These are phyloP conservation scores for Fusarium begoniae DNA, from an alignment of 2,329 filamentous ascomycete species.

Conservation along the genomic window DNA sequence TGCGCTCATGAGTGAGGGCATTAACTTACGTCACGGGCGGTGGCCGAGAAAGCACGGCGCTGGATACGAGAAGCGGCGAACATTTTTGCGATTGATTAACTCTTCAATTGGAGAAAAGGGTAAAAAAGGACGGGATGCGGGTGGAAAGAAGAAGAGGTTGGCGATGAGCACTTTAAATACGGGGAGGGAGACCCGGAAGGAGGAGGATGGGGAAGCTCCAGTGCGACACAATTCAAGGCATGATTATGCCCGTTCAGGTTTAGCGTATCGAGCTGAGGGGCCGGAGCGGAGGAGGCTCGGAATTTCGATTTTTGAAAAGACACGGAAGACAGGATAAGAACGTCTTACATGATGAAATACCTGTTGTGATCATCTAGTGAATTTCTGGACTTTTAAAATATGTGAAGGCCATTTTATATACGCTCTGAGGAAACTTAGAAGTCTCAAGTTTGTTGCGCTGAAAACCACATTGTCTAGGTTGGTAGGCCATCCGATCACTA, in stretches of 20 bases:
- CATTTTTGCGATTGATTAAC: slow-evolving; percentile 61
- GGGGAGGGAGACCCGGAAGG: slow-evolving; percentile 29
- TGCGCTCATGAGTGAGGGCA: slow-evolving; percentile 13
- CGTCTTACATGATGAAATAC: not conserved
- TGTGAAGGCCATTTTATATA: not conserved
- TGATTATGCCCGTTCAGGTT: slow-evolving; percentile 1
- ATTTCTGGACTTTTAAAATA: not conserved
- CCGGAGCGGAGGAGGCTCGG: slow-evolving; percentile 39
- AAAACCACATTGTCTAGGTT: not conserved
- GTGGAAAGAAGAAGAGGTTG: slow-evolving; percentile 34
- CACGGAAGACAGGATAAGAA: slow-evolving; percentile 26
- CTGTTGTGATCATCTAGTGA: not conserved
- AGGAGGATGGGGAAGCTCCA: slow-evolving; percentile 34
- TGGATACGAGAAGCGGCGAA: slow-evolving; percentile 77
- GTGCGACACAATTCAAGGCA: slow-evolving; percentile 9
- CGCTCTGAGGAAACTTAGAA: not conserved
- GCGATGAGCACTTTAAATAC: slow-evolving; percentile 41
- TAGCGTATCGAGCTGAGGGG: slow-evolving; percentile 30
- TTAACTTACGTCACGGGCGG: slow-evolving; percentile 75
- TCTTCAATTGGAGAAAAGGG: slow-evolving; percentile 38
- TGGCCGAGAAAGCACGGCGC: slow-evolving; percentile 83
- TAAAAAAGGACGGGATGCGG: slow-evolving; percentile 34
- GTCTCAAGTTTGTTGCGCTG: no score
- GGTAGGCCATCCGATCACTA: not conserved
- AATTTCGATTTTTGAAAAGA: slow-evolving; percentile 28